These are phyloP conservation scores for Acanthamoeba triangularis DNA, from an alignment of 208 protist species.

Conservation along the genomic window DNA sequence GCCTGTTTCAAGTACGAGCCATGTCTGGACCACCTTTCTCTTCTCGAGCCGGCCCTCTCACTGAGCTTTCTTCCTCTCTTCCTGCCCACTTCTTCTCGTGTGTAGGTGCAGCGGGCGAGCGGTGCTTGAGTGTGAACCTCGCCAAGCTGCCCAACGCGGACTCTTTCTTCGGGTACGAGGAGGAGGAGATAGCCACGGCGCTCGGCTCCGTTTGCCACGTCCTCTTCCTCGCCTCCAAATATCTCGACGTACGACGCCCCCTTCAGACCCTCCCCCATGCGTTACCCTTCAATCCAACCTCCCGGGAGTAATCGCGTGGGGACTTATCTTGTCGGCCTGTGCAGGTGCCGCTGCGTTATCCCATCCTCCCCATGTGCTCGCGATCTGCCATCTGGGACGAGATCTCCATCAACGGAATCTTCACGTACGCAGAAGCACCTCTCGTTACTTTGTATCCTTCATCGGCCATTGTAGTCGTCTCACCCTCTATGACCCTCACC, in stretches of 20 bases:
- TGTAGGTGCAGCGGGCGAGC: not conserved
- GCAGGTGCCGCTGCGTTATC: slow-evolving; percentile 76
- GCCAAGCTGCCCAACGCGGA: slow-evolving; percentile 54
- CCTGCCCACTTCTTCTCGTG: not conserved
- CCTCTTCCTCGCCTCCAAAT: slow-evolving; percentile 60
- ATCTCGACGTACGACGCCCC: slow-evolving; percentile 69
- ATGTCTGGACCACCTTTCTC: not conserved
- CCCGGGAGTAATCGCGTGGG: not conserved
- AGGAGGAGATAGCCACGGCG: slow-evolving; percentile 73
- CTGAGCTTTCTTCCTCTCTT: not conserved
- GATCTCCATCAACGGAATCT: slow-evolving; percentile 17
- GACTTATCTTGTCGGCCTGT: not conserved
- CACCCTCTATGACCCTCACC: not conserved
- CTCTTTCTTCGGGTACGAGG: slow-evolving; percentile 70
- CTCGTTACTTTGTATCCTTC: no score
- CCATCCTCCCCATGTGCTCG: slow-evolving; percentile 66
- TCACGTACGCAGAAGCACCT: not conserved
- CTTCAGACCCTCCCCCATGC: not conserved
- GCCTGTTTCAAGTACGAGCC: not conserved
- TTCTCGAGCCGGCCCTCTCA: no score
- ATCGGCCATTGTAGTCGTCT: not conserved
- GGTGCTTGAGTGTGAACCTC: slow-evolving; percentile 10
- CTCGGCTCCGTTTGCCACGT: slow-evolving; percentile 71
- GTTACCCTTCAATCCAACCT: not conserved
- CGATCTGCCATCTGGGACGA: slow-evolving; percentile 77